Evolutionary conservation across 2,329 filamentous ascomycete genomes (phyloP).

Genomic region (Sporothrix brunneoviolacea): DNA sequence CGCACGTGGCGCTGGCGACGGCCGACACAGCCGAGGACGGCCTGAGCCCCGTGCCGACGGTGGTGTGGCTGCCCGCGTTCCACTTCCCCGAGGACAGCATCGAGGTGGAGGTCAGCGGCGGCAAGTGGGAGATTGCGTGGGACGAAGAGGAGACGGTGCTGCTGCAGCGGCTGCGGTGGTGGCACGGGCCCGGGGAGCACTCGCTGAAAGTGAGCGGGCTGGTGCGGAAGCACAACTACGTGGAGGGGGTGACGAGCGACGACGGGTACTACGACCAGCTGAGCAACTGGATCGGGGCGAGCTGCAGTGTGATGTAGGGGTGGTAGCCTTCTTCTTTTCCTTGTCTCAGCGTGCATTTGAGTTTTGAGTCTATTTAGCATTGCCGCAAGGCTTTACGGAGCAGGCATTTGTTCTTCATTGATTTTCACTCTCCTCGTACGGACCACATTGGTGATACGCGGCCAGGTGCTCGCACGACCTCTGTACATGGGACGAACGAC

Average conservation of each 20-base stretch:
- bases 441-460: too few relatives aligned
- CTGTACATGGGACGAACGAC: too few relatives aligned
- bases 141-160: slow-evolving; percentile 63
- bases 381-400: too few relatives aligned
- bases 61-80: slow-evolving; percentile 81
- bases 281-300: slow-evolving; percentile 39
- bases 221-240: slow-evolving; percentile 55
- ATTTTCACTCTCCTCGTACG: too few relatives aligned
- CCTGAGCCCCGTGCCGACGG: slow-evolving; percentile 49
- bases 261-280: slow-evolving; percentile 70
- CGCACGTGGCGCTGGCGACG: too few relatives aligned
- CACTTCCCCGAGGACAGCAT: slow-evolving; percentile 77
- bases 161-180: slow-evolving; percentile 80
- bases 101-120: slow-evolving; percentile 68
- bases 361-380: too few relatives aligned
- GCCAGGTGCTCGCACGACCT: too few relatives aligned
- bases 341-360: too few relatives aligned
- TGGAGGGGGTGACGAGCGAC: slow-evolving; percentile 54
- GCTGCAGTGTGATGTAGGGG: slow-evolving; percentile 47
- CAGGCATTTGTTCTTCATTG: too few relatives aligned
- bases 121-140: slow-evolving; percentile 79
- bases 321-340: neutral
- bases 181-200: slow-evolving; percentile 84
- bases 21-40: neutral
- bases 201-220: slow-evolving; percentile 68